Base-by-base conservation (phyloP, 2,329 filamentous ascomycete genomes). In the Daldinia eschscholtzii region DNA sequence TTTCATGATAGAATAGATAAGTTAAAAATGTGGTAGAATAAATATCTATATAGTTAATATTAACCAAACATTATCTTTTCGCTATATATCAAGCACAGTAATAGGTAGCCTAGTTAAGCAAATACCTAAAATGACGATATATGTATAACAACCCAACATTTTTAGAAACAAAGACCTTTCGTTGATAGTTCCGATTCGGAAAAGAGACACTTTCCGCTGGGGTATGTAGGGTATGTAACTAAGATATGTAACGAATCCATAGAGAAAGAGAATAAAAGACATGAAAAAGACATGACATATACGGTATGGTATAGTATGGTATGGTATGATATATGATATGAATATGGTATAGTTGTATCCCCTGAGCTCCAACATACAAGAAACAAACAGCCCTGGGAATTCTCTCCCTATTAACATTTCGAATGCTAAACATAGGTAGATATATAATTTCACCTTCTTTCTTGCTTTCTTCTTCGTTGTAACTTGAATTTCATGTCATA, bases 201-300 rank as follows among this genome's bases (percentile, higher is more conserved):
- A 33, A 44, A 26, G 13, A 57, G 48, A 56, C 44, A 37, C 13
- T 4, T 60, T 57, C 50, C 56, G 37, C 60, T 18, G 42, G 64
- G 65, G 65, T 67, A 67, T 67, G 65, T 67, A 65, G 39, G 35
- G 6, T 35, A 35, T 35, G 33, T 35, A 35, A 35, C 33, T 50
- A 67, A 6, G 13, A 35, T 33, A 41, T 10, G n/a, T 52, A 42
- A 41, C 30, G 41, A 56, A 37, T 9, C 10, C 20, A 13, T 3
- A 41, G 23, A 30, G 13, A 57, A 57, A 57, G 35, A 42, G 30
- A 61, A 64, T 13, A 64, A 57, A 56, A 57, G 10, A 55, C 23
- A 46, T 56, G n/a, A n/a, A 64, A 57, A 57, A 57, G 15, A 55
- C 33, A 46, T 56, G 20, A 18, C 15, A 41, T 42, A 57, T 42